phyloP scores from a whole-genome alignment of 257 asterid genomes.

The Petrea volubilis region DNA sequence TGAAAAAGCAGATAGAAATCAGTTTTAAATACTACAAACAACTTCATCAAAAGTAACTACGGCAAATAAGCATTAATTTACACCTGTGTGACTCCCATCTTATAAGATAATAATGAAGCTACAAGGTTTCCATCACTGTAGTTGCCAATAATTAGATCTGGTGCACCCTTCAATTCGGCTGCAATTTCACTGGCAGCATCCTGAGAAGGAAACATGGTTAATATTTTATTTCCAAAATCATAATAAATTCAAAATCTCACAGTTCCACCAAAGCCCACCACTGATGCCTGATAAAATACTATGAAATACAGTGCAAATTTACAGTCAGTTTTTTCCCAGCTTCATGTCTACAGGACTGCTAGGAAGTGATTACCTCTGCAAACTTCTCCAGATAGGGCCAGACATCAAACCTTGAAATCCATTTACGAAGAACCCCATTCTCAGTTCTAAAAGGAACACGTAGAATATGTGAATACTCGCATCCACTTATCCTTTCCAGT shows the following conservation, averaged over 20 bases:
- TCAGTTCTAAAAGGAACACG: slow-evolving; percentile 91
- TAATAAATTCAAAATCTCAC: not conserved
- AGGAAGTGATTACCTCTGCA: slow-evolving; percentile 88
- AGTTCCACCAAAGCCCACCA: not conserved
- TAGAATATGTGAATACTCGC: slow-evolving; percentile 82
- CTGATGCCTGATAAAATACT: too few relatives aligned
- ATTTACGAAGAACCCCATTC: slow-evolving; percentile 76
- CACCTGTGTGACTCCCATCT: slow-evolving; percentile 96
- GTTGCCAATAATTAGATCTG: slow-evolving; percentile 89
- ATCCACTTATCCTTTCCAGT: slow-evolving; percentile 79
- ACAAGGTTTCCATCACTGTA: slow-evolving; percentile 99
- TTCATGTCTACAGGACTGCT: too few relatives aligned
- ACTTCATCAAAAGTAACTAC: not conserved
- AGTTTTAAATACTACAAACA: not conserved
- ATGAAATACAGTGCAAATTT: too few relatives aligned
- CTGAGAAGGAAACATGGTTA: slow-evolving; percentile 34
- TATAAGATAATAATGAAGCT: slow-evolving; percentile 82
- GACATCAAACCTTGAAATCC: slow-evolving; percentile 97
- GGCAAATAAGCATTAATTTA: slow-evolving; percentile 1
- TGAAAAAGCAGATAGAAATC: slow-evolving; percentile 20
- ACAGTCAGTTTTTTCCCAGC: too few relatives aligned
- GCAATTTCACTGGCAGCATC: slow-evolving; percentile 80
- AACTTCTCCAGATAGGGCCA: slow-evolving; percentile 97
- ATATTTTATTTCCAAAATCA: not conserved
- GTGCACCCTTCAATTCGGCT: slow-evolving; percentile 91